Base-by-base conservation (phyloP, 139 green algal genomes). In the Zygnema cylindricum region DNA sequence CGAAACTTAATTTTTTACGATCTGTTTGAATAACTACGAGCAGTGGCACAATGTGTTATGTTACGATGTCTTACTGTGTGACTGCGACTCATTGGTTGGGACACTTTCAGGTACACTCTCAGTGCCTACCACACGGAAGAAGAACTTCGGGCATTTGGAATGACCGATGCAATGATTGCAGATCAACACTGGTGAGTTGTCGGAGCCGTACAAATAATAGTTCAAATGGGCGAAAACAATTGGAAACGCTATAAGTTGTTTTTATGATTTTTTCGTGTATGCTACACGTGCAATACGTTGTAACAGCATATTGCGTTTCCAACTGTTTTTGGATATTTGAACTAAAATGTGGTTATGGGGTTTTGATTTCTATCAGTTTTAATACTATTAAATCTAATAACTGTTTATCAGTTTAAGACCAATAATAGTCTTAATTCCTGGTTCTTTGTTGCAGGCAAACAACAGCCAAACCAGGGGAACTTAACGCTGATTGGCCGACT, bases 161-260 rank as follows among this genome's bases (percentile, higher is more conserved):
- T 91, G 77, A 87, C 77, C 30, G 38, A 87, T 40, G 81, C 69
- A 39, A 91, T 91, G 86, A 88, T 91, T 16, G 86, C 55, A 0
- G 86, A 91, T 81, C 86, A 91, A 38, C 63, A 81, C 22, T 91
- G 86, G 86, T 91, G 69, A 84, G 36, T 25, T 43, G n/a, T n/a
- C n/a, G n/a, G n/a, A n/a, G n/a, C n/a, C n/a, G n/a, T n/a, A n/a
- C n/a, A n/a, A n/a, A n/a, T n/a, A n/a, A n/a, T n/a, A n/a, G n/a
- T n/a, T n/a, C n/a, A n/a, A n/a, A n/a, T n/a, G n/a, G n/a, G n/a
- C n/a, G n/a, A n/a, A n/a, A n/a, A n/a, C n/a, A n/a, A n/a, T n/a
- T n/a, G n/a, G n/a, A n/a, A n/a, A n/a, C n/a, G n/a, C n/a, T n/a
- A n/a, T n/a, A n/a, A n/a, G n/a, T n/a, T n/a, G n/a, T n/a, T n/a